Base-by-base conservation (phyloP, 768 basidiomycete species). In the Leccinum fibrillosum region DNA sequence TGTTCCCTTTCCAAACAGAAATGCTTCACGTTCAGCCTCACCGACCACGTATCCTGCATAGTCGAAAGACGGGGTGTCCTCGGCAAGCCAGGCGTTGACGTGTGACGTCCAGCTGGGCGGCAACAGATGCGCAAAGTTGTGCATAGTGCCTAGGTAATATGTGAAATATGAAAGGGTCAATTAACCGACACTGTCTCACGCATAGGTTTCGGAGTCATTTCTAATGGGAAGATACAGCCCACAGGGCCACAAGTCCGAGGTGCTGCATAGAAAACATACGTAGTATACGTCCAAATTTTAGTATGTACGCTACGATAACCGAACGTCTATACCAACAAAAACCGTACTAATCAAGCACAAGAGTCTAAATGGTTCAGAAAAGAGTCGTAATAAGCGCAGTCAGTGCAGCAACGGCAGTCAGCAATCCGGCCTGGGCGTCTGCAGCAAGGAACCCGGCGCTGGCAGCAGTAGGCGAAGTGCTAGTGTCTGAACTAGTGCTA, bases 1-100 rank as follows among this genome's bases (percentile, higher is more conserved):
- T 53, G 85, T 84, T 58, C 92, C 93, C 76, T 99, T 98, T 51
- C 94, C 96, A 64, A 93, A 81, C 17, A 98, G 82, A 69, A 86
- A 89, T 7, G 97, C 97, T 70, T 90, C 87, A 44, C 93, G 86
- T 37, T 82, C 76, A 7, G 82, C 88, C 69, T 98, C 95, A 13
- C 96, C 96, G 9, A 99, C 96, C 50, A 98, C 93, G 68, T 90
- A 96, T 2, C 96, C 96, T 39, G 90, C 95, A 63, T 93, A 97
- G 74, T 99, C 96, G 64, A 98, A 97, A 1, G 92, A 94, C 1
- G 96, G 96, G 0, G 89, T 90, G 69, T 98, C 96, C 75, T 99
- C 96, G 8, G 84, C 84, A 30, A 95, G 83, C 96, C 96, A 99
- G 13, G 70, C 76, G 2, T 81, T 75, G 54, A 98, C 82, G 62